Base-by-base conservation (phyloP, 1,284 basidiomycete species). In the Prillingera fragicola region DNA sequence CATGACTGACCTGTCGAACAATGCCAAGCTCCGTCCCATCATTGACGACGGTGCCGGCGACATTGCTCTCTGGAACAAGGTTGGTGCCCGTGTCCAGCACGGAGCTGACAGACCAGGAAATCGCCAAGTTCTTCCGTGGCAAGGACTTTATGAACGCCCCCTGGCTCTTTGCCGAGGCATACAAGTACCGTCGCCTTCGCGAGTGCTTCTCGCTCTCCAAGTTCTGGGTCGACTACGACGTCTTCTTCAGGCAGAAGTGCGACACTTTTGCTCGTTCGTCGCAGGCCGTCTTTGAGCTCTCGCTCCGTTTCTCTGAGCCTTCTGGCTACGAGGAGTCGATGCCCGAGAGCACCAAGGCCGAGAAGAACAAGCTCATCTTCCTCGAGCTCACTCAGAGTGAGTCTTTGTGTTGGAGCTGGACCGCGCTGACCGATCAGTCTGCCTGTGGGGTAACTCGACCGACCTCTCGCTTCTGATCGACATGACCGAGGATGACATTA, bases 401-500 rank as follows among this genome's bases (percentile, higher is more conserved):
- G 55, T 48, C 9, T 14, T 38, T 33, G 33, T 12, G 13, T 47
- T 24, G 18, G 12, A 12, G 3, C 6, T 15, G 3, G 4, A 13
- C 14, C 18, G 13, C 9, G 17, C 52, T 59, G 33, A 58, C 40
- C 18, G 9, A 22, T 23, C 45, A 87, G 87, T 95, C 45, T 92
- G 88, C 63, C 77, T 94, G 18, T 92, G 89, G 88, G 89, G 89
- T 14, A 94, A 94, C 73, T 87, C 89, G n/a, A 97, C 94, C 45
- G 92, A 97, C 71, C 76, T 97, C 42, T 94, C 89, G 3, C 79
- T 97, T 25, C 78, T 97, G 43, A 97, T 96, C 74, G 90, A 97
- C 74, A 96, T 96, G 92, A 89, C 88, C 12, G 92, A 97, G 72
- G 92, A 97, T 33, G 92, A 97, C 70, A 96, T 98, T 74, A 94